phyloP scores from a whole-genome alignment of 768 basidiomycete species.

The Psilocybe cyanescens region DNA sequence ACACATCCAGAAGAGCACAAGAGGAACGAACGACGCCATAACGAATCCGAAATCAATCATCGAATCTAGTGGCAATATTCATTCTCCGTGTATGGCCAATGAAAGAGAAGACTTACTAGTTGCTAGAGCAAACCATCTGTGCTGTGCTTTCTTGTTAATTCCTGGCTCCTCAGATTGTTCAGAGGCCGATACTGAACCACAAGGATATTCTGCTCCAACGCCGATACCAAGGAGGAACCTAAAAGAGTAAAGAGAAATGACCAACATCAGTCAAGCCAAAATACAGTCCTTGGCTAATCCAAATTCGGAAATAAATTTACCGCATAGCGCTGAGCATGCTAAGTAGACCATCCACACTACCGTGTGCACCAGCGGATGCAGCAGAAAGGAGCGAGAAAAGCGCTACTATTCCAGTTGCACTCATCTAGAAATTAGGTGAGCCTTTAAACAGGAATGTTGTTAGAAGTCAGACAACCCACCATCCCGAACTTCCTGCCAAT shows the following conservation, averaged over 20 bases:
- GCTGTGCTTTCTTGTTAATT: slow-evolving; percentile 79
- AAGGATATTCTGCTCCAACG: slow-evolving; percentile 88
- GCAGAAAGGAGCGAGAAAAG: slow-evolving; percentile 85
- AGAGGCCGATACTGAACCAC: slow-evolving; percentile 85
- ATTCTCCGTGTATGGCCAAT: neutral
- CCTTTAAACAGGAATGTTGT: neutral
- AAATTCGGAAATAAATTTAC: slow-evolving; percentile 35
- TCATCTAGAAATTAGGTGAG: slow-evolving; percentile 46
- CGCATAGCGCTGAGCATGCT: slow-evolving; percentile 82
- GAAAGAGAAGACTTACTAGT: slow-evolving; percentile 62
- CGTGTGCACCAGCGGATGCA: slow-evolving; percentile 78
- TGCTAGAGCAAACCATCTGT: slow-evolving; percentile 85
- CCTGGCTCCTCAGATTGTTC: slow-evolving; percentile 88
- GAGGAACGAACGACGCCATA: slow-evolving; percentile 76
- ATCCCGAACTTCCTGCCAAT: slow-evolving; percentile 88
- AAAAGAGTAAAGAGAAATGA: neutral
- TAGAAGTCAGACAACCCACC: slow-evolving; percentile 44
- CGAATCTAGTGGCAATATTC: slow-evolving; percentile 45
- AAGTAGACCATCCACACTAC: slow-evolving; percentile 70
- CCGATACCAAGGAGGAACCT: slow-evolving; percentile 91
- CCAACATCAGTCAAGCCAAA: neutral
- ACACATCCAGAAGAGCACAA: slow-evolving; percentile 89
- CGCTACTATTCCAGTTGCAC: slow-evolving; percentile 81
- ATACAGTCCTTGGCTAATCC: neutral
- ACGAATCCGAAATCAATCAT: slow-evolving; percentile 92